Percentiles rank a stretch among this genome's conserved stretches.
phyloP scores from a whole-genome alignment of 2,329 filamentous ascomycete genomes.

The Davidsoniella neocaledoniae region DNA sequence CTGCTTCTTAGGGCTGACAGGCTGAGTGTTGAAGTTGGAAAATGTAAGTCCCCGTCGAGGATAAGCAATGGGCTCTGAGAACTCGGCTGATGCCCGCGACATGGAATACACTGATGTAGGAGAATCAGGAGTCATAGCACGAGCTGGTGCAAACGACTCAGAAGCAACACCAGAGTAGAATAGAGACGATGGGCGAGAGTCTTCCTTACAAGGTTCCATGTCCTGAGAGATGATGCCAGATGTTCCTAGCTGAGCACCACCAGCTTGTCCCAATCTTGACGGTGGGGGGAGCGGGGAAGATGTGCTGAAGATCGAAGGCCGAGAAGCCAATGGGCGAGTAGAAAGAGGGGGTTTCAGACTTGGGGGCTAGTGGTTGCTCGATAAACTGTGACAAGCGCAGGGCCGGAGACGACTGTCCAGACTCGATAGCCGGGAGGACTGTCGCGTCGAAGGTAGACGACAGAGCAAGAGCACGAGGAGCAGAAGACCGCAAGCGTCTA shows the following conservation, averaged over 20 bases:
- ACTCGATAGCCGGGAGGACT: not conserved
- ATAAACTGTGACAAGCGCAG: conserved; percentile 3
- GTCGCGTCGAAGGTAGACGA: conserved; percentile 8
- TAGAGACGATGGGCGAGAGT: conserved; percentile 2
- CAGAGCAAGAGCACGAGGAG: conserved; percentile 5
- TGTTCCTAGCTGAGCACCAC: not conserved
- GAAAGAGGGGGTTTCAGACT: not conserved
- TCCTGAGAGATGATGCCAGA: conserved; percentile 1
- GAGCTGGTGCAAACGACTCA: conserved; percentile 3
- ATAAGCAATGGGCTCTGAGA: not conserved
- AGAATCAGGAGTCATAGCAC: not conserved
- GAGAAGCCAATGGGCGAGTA: conserved; percentile 10
- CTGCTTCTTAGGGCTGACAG: conserved; percentile 1
- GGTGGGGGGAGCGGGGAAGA: conserved; percentile 10
- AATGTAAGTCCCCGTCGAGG: not conserved
- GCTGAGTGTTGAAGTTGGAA: conserved; percentile 4
- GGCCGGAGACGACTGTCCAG: not conserved
- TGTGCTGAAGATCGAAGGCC: conserved; percentile 9
- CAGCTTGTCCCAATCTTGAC: not conserved
- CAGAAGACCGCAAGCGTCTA: not conserved
- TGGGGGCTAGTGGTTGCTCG: conserved; percentile 2
- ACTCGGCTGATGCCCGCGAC: not conserved
- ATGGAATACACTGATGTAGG: not conserved
- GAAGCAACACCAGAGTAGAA: conserved; percentile 1
- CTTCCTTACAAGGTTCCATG: conserved; percentile 2